Evolutionary conservation across 495 filamentous ascomycete genomes (phyloP), one percentile per base, ranked within the genome.

Genomic region (Aspergillus funiculosus): DNA sequence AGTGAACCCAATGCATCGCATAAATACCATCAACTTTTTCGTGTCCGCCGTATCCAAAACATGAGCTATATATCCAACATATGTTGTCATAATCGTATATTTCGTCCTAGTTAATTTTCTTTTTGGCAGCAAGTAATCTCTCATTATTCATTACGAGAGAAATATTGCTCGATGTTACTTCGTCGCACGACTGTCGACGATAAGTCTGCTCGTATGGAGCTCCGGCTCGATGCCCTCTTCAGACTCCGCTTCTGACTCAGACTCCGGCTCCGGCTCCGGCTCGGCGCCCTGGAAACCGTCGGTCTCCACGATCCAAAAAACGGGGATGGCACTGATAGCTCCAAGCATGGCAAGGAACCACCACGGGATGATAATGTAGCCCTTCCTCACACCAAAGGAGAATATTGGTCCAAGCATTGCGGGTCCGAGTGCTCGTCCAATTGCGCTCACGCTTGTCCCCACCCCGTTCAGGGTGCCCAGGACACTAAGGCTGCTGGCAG

Each of bases 391-490:
- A 1, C 89, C 89, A 55, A 72, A 75, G 1, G 80, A 84, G 55
- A 89, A 89, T 0, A 77, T 69, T 32, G 72, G 61, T 3, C 86
- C 86, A 0, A 74, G 72, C 10, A 81, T 22, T 0, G 85, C 83
- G 4, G 91, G 91, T 0, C 91, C 91, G 9, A 73, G 56, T 1
- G 86, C 89, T 21, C 88, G 72, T 6, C 89, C 89, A 14, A 95
- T 56, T 0, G 86, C 87, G 50, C 80, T 82, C 22, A 89, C 74
- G 37, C 82, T 83, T 1, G 87, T 90, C 1, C 85, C 86, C 40
- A 95, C 79, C 0, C 91, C 91, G 58, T 97, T 97, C 38, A 97
- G 66, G 1, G 90, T 94, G 0, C 89, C 91, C 5, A 95, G 75
- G 35, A 94, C 76, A 22, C 77, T 69, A 24, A 95, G 67, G 34